Base-by-base conservation (phyloP, 2,329 filamentous ascomycete species). In the Fusarium newnesense region DNA sequence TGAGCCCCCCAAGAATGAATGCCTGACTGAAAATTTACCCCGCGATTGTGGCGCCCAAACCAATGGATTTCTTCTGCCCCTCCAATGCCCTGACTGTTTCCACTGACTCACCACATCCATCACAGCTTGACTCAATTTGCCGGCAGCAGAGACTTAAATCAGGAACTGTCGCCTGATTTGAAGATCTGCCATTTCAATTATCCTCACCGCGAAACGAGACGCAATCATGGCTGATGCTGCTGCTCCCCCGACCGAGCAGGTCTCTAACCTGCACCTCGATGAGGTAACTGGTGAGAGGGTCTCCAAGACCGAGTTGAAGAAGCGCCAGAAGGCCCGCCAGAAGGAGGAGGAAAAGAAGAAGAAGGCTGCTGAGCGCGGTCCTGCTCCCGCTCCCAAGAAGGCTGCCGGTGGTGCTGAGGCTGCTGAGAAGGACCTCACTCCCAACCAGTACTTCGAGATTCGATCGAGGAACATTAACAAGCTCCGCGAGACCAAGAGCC, bases 251-350 rank as follows among this genome's bases (percentile, higher is more conserved):
- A 84, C 85, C 60, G 85, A 85, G 73, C 87, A 89, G 74, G 83
- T 92, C 75, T 89, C 89, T 79, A 94, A 96, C 85, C 88, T 97
- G 76, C 89, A 95, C 83, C 89, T 96, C 57, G 96, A 99, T 83
- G 94, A 97, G 80, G 94, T 95, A 73, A 98, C 96, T 19, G 96
- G 96, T 79, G 96, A 99, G 86, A 91, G 84, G 83, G 82, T 93
- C 69, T 95, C 93, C 85, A 95, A 95, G 91, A 90, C 91, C 21
- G 92, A 95, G 85, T 87, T 98, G 83, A 99, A 99, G 94, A 96
- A 94, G 87, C 92, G 96, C 79, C 90, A 95, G 86, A 99, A 99
- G 94, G 89, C 92, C 81, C 92, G 96, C 76, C 90, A 96, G 83
- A 91, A 90, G 84, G 95, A 97, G 70, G 93, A 93, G 76, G 94